Conservation (phyloP, 2,329 filamentous ascomycete genomes). For the Epichloe amarillans region DNA sequence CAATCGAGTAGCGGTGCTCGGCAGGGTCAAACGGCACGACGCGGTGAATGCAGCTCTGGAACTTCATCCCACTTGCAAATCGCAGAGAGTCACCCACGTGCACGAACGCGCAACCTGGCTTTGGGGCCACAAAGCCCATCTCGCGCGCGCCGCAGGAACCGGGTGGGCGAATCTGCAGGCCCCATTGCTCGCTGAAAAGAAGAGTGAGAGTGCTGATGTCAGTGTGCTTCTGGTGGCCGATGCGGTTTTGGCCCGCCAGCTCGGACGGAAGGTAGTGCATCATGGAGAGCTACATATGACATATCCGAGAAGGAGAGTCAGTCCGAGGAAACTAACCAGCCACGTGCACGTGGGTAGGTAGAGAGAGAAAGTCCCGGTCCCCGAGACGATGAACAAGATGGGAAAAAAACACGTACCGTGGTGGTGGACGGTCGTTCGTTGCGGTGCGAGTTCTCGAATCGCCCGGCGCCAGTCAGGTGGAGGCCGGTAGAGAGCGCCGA, state of each 20-base stretch:
- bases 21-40: conserved; percentile 37
- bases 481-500: conserved; percentile 35
- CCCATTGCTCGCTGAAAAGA: conserved; percentile 43
- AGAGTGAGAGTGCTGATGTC: conserved; percentile 42
- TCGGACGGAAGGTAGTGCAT: conserved; percentile 39
- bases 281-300: conserved; percentile 27
- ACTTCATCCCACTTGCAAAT: conserved; percentile 37
- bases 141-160: conserved; percentile 24
- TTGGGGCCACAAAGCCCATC: conserved; percentile 41
- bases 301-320: not conserved
- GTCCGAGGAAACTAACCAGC: not conserved
- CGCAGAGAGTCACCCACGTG: conserved; percentile 47
- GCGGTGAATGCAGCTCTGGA: conserved; percentile 44
- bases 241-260: conserved; percentile 25
- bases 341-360: no score
- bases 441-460: conserved; percentile 38
- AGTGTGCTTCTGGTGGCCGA: conserved; percentile 44
- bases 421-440: conserved; percentile 35
- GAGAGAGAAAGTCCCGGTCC: no score
- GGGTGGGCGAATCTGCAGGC: conserved; percentile 41
- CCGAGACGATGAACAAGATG: no score
- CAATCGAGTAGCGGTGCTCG: conserved; percentile 45
- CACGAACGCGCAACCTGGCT: conserved; percentile 37
- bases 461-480: conserved; percentile 28
- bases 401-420: conserved; percentile 13